Base-by-base conservation (phyloP, 805 yeast species). In the Candida corydali region DNA sequence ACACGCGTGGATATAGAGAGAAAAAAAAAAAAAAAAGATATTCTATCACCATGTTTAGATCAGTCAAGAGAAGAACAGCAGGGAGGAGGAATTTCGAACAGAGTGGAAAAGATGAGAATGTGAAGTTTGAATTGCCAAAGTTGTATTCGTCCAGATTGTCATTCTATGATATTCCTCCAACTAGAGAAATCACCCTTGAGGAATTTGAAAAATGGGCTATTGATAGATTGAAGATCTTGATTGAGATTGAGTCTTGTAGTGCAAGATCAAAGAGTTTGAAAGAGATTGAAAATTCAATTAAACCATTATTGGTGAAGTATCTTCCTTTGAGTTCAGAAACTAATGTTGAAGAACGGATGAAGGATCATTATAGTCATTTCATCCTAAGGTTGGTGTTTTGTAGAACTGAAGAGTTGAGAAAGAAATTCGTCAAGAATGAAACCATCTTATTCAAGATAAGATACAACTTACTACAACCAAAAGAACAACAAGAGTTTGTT, bases 171-270 rank as follows among this genome's bases (percentile, higher is more conserved):
- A 45, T 65, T 5, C 93, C 95, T 8, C 98, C 98, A 0, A 61
- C 72, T 22, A 79, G 81, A 10, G 98, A 93, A 59, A 80, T 93
- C 50, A 86, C 97, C 0, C 60, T 93, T 12, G 97, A 89, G 45
- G 86, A 93, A 51, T 93, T 93, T 59, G 98, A 93, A 61, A 70
- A 73, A 4, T 93, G 97, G 96, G 98, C 98, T 4, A 82, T 93
- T 37, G 98, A 91, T 52, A 66, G 99, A 41, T 69, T 91, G 44
- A 80, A 82, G 52, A 76, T 93, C 7, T 68, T 93, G 40, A 74
- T 88, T 37, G 96, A 87, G 54, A 81, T 93, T 34, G 97, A 91
- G 51, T 74, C 86, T 1, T 76, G 84, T 44, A 51, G 73, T 29
- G 77, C 82, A 17, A 70, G 94, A 47, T 79, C 80, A 41, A 78